These are phyloP conservation scores for Coffea humblotiana DNA, from an alignment of 305 asterid species.

Conservation along the genomic window DNA sequence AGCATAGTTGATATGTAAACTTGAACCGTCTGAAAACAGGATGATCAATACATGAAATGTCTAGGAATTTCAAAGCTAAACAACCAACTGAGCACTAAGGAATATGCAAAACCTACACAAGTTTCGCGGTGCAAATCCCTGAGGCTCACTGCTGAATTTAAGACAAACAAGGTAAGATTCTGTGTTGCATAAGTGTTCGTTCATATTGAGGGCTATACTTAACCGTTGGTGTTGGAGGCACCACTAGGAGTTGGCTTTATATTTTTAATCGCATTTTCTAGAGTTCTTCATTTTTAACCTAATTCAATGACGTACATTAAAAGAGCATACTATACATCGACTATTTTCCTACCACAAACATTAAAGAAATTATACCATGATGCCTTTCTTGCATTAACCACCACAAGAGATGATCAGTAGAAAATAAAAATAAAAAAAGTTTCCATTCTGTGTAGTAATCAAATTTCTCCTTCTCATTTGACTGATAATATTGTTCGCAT, in stretches of 20 bases:
- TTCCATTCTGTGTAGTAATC: too few species aligned
- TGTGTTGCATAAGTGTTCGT: neutral
- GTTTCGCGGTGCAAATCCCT: slow-evolving; percentile 50
- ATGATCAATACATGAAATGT: slow-evolving; percentile 21
- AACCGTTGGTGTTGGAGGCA: neutral
- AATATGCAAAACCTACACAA: slow-evolving; percentile 46
- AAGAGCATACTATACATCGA: too few species aligned
- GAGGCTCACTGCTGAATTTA: slow-evolving; percentile 47
- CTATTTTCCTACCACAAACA: too few species aligned
- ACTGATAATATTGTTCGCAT: too few species aligned
- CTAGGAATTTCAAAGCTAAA: slow-evolving; percentile 22
- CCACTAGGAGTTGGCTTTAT: too few species aligned
- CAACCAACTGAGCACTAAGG: slow-evolving; percentile 35
- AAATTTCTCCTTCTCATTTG: too few species aligned
- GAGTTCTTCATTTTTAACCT: too few species aligned
- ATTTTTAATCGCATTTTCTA: neutral
- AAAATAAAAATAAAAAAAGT: too few species aligned
- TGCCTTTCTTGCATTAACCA: too few species aligned
- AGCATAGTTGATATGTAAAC: neutral
- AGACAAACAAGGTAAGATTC: slow-evolving; percentile 43
- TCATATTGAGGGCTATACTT: neutral
- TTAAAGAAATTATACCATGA: too few species aligned
- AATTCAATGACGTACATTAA: too few species aligned
- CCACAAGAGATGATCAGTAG: too few species aligned
- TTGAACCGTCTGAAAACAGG: slow-evolving; percentile 29